phyloP scores from a whole-genome alignment of 257 asterid species.

The Jacaranda copaia region DNA sequence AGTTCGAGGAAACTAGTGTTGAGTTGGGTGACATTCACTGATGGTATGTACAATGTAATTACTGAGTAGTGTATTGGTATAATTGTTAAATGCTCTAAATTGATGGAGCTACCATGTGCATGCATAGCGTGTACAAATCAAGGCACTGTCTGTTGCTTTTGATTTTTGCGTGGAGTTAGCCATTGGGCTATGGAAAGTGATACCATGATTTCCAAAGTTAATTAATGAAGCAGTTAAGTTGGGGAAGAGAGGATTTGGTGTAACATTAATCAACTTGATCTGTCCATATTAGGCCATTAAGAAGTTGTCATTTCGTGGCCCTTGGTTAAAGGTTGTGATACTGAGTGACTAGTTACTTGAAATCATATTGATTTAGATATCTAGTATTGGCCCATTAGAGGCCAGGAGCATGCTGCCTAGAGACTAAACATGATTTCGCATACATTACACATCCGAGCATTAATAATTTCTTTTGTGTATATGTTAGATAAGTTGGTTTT shows the following conservation, averaged over 20 bases:
- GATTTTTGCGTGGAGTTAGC: not conserved
- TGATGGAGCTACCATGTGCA: constrained; percentile 4
- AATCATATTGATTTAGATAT: not conserved
- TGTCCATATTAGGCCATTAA: not conserved
- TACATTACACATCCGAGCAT: not conserved
- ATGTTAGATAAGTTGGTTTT: not conserved
- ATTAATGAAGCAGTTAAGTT: not conserved
- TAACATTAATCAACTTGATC: constrained; percentile 2
- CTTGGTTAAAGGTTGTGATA: constrained; percentile 1
- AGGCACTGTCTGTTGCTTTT: not conserved
- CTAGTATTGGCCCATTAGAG: not conserved
- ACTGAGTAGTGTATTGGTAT: not conserved
- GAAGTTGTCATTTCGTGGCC: constrained; percentile 1
- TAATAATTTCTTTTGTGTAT: not conserved
- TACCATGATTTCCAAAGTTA: not conserved
- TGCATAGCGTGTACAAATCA: not conserved
- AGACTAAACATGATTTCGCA: constrained; percentile 7
- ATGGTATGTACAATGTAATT: too few relatives aligned
- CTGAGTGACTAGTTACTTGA: not conserved
- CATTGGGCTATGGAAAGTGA: constrained; percentile 16
- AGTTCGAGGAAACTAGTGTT: too few relatives aligned
- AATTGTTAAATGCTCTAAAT: not conserved
- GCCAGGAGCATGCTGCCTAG: not conserved
- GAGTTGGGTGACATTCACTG: too few relatives aligned
- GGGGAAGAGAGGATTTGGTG: not conserved